These are phyloP conservation scores for Balakata baccata DNA, from an alignment of 345 rosid species.

Conservation along the genomic window DNA sequence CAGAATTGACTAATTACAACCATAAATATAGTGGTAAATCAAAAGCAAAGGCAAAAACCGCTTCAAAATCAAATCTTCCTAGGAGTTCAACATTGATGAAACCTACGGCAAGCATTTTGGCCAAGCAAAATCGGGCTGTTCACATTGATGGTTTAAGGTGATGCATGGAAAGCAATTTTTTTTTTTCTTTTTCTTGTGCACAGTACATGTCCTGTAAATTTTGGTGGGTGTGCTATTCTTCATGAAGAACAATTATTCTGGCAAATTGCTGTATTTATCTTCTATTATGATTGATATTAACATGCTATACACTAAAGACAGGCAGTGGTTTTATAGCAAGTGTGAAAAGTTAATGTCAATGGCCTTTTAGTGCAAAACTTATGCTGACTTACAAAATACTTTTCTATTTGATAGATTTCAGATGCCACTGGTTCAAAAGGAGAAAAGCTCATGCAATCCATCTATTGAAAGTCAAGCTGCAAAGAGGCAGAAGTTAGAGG, in stretches of 20 bases:
- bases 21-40: constrained; percentile 30
- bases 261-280: neutral
- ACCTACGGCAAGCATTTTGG: constrained; percentile 83
- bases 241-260: neutral
- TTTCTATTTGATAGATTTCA: constrained; percentile 41
- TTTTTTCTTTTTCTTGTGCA: neutral
- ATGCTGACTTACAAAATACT: constrained; percentile 1
- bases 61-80: constrained; percentile 36
- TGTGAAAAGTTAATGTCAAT: neutral
- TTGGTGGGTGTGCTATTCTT: neutral
- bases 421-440: constrained; percentile 34
- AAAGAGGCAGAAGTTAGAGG: constrained; percentile 93
- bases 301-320: neutral
- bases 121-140: constrained; percentile 57
- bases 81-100: constrained; percentile 92
- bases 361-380: constrained; percentile 4
- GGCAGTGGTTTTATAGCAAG: neutral
- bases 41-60: constrained; percentile 39
- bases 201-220: neutral
- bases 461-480: constrained; percentile 78
- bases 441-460: constrained; percentile 44
- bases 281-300: neutral
- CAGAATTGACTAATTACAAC: constrained; percentile 49
- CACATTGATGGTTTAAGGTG: constrained; percentile 53
- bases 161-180: constrained; percentile 10